Base-by-base conservation (phyloP, 352 stramenopile species). In the Peronospora farinosa region DNA sequence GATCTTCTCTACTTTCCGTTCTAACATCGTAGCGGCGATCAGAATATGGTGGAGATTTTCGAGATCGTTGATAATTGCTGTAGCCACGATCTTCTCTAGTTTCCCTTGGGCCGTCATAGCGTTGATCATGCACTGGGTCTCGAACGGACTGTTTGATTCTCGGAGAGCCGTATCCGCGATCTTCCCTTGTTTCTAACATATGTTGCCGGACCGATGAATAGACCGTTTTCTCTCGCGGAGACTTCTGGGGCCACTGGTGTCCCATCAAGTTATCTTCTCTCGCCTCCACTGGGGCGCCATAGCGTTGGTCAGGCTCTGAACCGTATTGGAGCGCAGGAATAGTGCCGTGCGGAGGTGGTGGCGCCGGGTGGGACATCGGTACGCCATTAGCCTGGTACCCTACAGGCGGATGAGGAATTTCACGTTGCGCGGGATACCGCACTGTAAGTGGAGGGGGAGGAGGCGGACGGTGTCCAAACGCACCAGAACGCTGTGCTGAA, bases 11-110 rank as follows among this genome's bases (percentile, higher is more conserved):
- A 12, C 2, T 35, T 16, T 63, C 51, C 28, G 36, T 35, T 47
- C 32, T 46, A 1, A 19, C 11, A 27, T 51, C 43, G 37, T 56
- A 52, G 39, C 31, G 47, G 13, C 50, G 45, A 19, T 48, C 50
- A 31, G 50, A 25, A 12, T 42, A 32, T 15, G 25, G 54, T 5
- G 47, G 13, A 35, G 39, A 32, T 35, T 55, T 60, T 21, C 56
- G 51, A 28, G 27, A 19, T 9, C 23, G 48, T 16, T 57, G 45
- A 45, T 57, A 62, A 41, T 8, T 32, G 17, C 40, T 35, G 30
- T 69, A 66, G 7, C 50, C 56, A 57, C 39, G 61, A 57, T 63
- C 52, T 42, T 66, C 57, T 60, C 51, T 32, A 19, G 16, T n/a
- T 16, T 65, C 56, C 17, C 9, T 44, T 16, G 13, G 16, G 3